phyloP scores from a whole-genome alignment of 78 protist genomes.

The Monocercomonoides exilis region DNA sequence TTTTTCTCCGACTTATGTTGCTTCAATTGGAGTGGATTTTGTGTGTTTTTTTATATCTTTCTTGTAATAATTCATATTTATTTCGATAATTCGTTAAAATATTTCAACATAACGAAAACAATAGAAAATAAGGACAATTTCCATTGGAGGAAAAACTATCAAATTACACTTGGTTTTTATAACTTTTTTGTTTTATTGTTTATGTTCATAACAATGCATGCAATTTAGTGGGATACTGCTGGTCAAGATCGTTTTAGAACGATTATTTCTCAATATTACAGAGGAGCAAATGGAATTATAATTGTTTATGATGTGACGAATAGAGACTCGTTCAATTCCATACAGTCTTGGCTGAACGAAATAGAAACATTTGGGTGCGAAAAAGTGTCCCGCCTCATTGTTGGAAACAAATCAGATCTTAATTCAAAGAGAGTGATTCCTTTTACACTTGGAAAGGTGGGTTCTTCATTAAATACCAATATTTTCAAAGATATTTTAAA shows the following conservation, averaged over 20 bases:
- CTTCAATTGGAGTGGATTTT: too few relatives aligned
- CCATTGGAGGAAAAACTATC: too few relatives aligned
- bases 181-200: too few relatives aligned
- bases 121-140: too few relatives aligned
- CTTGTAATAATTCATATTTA: too few relatives aligned
- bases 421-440: background rate
- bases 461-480: background rate
- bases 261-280: conserved; percentile 54
- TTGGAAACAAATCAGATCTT: background rate
- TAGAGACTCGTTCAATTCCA: background rate
- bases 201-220: too few relatives aligned
- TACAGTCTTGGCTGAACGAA: background rate
- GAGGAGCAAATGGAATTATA: conserved; percentile 68
- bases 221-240: conserved; percentile 62
- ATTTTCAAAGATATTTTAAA: background rate
- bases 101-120: too few relatives aligned
- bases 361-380: background rate
- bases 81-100: too few relatives aligned
- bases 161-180: too few relatives aligned
- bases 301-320: conserved; percentile 50
- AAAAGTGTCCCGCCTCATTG: background rate
- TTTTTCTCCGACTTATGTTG: too few relatives aligned
- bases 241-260: conserved; percentile 67
- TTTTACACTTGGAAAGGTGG: background rate
- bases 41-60: too few relatives aligned